phyloP scores from a whole-genome alignment of 331 rosid species.

The Cydonia oblonga region DNA sequence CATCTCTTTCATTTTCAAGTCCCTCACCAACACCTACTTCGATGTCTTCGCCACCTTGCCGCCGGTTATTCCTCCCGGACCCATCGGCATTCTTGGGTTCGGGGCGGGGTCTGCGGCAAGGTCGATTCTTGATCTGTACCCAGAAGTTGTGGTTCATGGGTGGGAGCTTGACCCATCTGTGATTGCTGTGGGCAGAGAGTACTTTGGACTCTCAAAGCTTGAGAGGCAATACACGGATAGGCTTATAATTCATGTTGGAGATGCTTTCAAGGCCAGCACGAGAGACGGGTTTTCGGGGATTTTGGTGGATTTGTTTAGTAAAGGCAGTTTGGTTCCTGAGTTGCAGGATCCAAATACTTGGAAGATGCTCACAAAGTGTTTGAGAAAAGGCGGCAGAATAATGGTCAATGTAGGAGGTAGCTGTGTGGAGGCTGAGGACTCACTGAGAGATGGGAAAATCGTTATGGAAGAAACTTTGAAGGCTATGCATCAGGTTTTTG shows the following conservation, averaged over 20 bases:
- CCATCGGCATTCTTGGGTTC: conserved; percentile 73
- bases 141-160: conserved; percentile 44
- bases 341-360: conserved; percentile 64
- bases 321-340: conserved; percentile 66
- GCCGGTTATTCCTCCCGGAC: conserved; percentile 65
- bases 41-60: conserved; percentile 67
- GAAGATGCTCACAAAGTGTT: conserved; percentile 38
- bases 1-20: conserved; percentile 54
- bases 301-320: conserved; percentile 59
- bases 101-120: conserved; percentile 81
- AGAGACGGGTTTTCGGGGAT: conserved; percentile 69
- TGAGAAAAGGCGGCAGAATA: conserved; percentile 76
- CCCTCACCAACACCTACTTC: conserved; percentile 60
- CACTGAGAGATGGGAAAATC: conserved; percentile 42
- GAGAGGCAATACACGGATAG: conserved; percentile 37
- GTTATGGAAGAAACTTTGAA: conserved; percentile 58
- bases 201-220: conserved; percentile 36
- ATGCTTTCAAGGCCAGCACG: conserved; percentile 45
- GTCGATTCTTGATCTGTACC: conserved; percentile 42
- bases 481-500: conserved; percentile 56
- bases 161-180: conserved; percentile 94
- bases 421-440: conserved; percentile 79
- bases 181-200: conserved; percentile 65
- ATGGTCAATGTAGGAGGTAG: conserved; percentile 96
- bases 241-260: conserved; percentile 52